These are phyloP conservation scores for Botrytis fabae DNA, from an alignment of 2,329 filamentous ascomycete species.

Conservation along the genomic window DNA sequence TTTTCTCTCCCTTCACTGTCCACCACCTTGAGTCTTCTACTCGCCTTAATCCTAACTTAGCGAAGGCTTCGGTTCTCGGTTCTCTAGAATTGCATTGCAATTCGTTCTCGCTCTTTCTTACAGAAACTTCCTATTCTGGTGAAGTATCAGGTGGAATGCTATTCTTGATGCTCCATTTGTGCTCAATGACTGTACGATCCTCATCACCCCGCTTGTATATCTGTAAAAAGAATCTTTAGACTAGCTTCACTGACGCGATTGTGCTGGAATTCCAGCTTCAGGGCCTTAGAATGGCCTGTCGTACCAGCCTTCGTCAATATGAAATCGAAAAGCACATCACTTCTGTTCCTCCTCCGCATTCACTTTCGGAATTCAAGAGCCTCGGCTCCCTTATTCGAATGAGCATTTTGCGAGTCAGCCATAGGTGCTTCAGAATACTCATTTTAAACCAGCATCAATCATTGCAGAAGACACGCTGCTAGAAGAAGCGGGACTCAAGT, in stretches of 20 bases:
- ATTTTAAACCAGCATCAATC: neutral
- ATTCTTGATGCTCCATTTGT: neutral
- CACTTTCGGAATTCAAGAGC: neutral
- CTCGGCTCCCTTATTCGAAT: neutral
- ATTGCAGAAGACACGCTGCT: no score
- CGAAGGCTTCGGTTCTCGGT: neutral
- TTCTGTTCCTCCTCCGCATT: neutral
- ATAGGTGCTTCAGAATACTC: neutral
- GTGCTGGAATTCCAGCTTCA: neutral
- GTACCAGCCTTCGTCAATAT: neutral
- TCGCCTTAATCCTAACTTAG: neutral
- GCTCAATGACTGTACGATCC: neutral
- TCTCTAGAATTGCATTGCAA: neutral
- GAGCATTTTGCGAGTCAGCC: neutral
- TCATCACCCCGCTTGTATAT: neutral
- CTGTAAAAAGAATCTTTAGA: neutral
- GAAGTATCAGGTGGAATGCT: neutral
- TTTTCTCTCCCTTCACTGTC: neutral
- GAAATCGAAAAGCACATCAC: neutral
- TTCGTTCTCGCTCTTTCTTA: neutral
- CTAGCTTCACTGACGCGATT: neutral
- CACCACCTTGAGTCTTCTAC: neutral
- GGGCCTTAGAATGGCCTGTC: neutral
- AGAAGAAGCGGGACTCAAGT: no score
- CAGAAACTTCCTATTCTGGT: neutral